phyloP scores from a whole-genome alignment of 1,284 basidiomycete genomes.

The Leccinum fallax region DNA sequence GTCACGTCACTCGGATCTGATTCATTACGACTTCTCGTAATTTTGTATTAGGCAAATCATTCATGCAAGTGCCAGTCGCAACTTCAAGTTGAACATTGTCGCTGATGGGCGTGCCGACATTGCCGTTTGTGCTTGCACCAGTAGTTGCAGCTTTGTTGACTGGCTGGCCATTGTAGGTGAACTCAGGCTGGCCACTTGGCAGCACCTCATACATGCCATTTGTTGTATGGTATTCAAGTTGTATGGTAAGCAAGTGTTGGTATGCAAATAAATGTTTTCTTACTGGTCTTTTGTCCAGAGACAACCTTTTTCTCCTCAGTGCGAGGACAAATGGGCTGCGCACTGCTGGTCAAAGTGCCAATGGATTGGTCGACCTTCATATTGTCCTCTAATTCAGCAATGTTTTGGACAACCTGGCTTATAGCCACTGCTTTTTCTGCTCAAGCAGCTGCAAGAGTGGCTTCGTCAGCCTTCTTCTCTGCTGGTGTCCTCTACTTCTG shows the following conservation, averaged over 20 bases:
- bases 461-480: not conserved
- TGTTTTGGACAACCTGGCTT: not conserved
- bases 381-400: not conserved
- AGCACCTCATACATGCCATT: not conserved
- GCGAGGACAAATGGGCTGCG: not conserved
- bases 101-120: not conserved
- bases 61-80: no score
- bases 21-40: no score
- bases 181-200: not conserved
- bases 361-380: not conserved
- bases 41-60: no score
- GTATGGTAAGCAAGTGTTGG: no score
- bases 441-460: not conserved
- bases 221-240: no score
- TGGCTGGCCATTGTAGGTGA: not conserved
- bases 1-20: no score
- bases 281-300: not conserved
- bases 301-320: not conserved
- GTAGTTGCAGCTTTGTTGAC: not conserved
- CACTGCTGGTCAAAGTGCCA: not conserved
- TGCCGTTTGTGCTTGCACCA: not conserved
- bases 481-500: not conserved
- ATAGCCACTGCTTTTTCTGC: not conserved
- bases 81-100: no score
- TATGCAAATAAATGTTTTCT: not conserved